Conservation (phyloP, 1,284 basidiomycete species). For the Rhodotorula sp. region DNA sequence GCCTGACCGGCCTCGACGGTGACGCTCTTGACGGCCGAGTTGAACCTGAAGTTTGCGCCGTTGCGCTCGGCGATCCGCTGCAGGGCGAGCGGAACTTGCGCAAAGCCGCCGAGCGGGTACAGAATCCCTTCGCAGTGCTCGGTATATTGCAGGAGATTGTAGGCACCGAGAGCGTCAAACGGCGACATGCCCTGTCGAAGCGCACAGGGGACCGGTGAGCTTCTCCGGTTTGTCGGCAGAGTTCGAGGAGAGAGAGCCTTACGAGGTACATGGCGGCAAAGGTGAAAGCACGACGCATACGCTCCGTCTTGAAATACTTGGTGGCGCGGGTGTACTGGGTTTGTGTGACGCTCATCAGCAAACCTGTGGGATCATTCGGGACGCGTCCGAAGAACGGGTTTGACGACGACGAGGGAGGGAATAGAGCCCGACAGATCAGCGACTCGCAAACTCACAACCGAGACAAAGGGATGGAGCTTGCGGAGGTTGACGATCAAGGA, state of each 20-base stretch:
- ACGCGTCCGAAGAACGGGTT: neutral
- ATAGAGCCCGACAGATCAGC: slow-evolving; percentile 4
- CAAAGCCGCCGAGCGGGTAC: slow-evolving; percentile 58
- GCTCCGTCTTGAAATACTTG: slow-evolving; percentile 55
- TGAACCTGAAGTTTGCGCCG: slow-evolving; percentile 53
- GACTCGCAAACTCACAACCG: slow-evolving; percentile 27
- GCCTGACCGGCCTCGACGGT: slow-evolving; percentile 47
- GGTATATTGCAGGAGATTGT: slow-evolving; percentile 58
- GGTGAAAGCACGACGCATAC: slow-evolving; percentile 54
- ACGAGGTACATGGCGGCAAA: slow-evolving; percentile 53
- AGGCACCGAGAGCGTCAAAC: slow-evolving; percentile 58
- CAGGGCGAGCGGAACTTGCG: slow-evolving; percentile 54
- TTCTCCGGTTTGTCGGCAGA: neutral
- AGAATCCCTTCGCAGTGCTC: slow-evolving; percentile 57
- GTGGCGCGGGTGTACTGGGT: slow-evolving; percentile 51
- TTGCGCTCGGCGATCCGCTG: slow-evolving; percentile 53
- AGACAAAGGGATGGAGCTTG: slow-evolving; percentile 50
- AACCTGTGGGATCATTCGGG: slow-evolving; percentile 5
- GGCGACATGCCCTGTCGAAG: slow-evolving; percentile 54
- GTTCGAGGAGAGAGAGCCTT: neutral
- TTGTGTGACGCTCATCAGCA: slow-evolving; percentile 25
- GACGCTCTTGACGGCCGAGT: slow-evolving; percentile 52
- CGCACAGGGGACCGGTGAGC: slow-evolving; percentile 15
- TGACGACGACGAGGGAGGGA: neutral
- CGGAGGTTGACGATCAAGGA: slow-evolving; percentile 52